Evolutionary conservation across 768 basidiomycete genomes (phyloP), one percentile per base, ranked within the genome.

Genomic region (Suillus occidentalis): DNA sequence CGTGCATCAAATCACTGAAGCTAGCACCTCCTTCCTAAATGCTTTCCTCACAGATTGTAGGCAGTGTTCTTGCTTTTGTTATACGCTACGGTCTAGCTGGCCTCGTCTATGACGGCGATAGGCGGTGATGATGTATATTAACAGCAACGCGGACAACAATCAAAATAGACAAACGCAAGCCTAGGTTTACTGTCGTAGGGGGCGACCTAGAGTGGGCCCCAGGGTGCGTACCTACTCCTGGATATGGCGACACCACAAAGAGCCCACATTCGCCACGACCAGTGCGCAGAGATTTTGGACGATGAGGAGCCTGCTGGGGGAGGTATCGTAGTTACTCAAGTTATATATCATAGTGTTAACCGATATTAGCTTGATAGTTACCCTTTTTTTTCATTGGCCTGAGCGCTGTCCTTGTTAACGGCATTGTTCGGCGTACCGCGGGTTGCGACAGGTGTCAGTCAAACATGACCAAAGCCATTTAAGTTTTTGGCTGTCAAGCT

Each of bases 81-180:
- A 85, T 99, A 39, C 83, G 97, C 70, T 98, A 99, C 71, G 96
- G 95, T 10, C 82, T 96, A 14, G 95, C 94, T 4, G 85, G 90
- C 56, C 82, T 97, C 62, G 84, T 97, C 52, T 99, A 97, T 73
- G 96, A 97, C 72, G 95, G 94, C 12, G 94, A 95, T 79, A 83
- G 96, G 73, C 81, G 94, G 73, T 95, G 81, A 76, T 40, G 22
- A 25, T 28, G 12, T 4, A 28, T 40, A 18, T 58, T 14, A 7
- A 56, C 20, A 56, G 20, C 55, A 7, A 37, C 22, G 7, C 8
- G 36, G 6, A 13, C 13, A 22, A 7, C 13, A n/a, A n/a, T n/a
- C 5, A 20, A 43, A 8, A 13, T n/a, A 37, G 13, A 37, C 34
- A n/a, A 28, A 52, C 6, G 7, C 50, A 28, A 18, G 16, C 50